These are phyloP conservation scores for Amaranthus tricolor DNA, from an alignment of 179 eudicot species.

Conservation along the genomic window DNA sequence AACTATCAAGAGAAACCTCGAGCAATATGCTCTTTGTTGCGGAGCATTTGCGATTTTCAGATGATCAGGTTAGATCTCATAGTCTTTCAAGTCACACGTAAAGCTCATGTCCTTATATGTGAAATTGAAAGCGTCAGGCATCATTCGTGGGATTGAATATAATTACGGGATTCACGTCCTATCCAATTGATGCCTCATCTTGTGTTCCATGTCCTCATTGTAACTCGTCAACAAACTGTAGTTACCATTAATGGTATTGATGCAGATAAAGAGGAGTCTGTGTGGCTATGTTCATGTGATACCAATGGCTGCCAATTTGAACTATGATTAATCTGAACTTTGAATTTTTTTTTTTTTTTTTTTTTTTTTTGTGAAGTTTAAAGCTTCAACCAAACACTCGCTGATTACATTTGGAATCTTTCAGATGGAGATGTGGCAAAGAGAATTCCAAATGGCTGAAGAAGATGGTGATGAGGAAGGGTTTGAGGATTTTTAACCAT, in stretches of 20 bases:
- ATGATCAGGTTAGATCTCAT: constrained; percentile 65
- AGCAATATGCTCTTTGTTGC: constrained; percentile 54
- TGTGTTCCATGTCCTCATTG: not conserved
- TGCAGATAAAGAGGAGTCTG: not conserved
- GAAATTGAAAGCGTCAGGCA: not conserved
- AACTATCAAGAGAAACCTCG: constrained; percentile 27
- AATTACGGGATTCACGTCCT: not conserved
- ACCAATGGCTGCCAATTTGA: not conserved
- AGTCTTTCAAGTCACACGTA: not conserved
- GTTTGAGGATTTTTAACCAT: constrained; percentile 70
- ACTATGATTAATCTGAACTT: not conserved
- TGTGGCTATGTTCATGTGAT: not conserved
- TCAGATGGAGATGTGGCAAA: constrained; percentile 92
- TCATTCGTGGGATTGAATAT: not conserved
- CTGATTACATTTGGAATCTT: not conserved
- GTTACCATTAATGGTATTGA: not conserved
- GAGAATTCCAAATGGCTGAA: constrained; percentile 73
- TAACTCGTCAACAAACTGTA: not conserved
- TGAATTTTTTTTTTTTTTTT: not conserved
- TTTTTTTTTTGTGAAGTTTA: not conserved
- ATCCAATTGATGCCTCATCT: not conserved
- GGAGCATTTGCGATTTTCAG: constrained; percentile 76
- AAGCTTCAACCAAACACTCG: not conserved
- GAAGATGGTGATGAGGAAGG: constrained; percentile 93
- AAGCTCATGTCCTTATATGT: not conserved